phyloP scores from a whole-genome alignment of 2,329 filamentous ascomycete species.

The Ophiosphaerella korrae region DNA sequence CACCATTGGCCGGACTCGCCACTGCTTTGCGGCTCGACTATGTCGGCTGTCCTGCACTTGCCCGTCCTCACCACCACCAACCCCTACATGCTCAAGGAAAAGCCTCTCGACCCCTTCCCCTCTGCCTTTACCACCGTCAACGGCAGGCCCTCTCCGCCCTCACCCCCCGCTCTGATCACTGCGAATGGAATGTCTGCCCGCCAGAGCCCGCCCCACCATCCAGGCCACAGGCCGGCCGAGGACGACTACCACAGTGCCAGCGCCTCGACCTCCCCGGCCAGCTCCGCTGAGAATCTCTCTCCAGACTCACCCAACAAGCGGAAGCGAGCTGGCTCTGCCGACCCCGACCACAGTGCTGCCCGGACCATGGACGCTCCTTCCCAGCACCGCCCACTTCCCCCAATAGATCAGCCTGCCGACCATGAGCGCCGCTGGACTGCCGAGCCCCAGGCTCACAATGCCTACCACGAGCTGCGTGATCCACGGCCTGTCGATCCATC shows the following conservation, averaged over 20 bases:
- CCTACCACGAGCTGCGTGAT: constrained; percentile 34
- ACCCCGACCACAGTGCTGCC: constrained; percentile 45
- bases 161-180: constrained; percentile 22
- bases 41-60: constrained; percentile 44
- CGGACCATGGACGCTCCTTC: constrained; percentile 25
- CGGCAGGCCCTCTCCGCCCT: constrained; percentile 33
- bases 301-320: constrained; percentile 55
- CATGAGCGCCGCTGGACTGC: constrained; percentile 37
- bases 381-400: constrained; percentile 31
- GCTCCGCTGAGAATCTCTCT: constrained; percentile 26
- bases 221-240: constrained; percentile 24
- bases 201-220: not conserved
- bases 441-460: constrained; percentile 29
- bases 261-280: constrained; percentile 27
- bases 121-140: constrained; percentile 47
- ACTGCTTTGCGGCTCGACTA: constrained; percentile 11
- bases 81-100: constrained; percentile 39
- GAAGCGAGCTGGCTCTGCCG: constrained; percentile 70
- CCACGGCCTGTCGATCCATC: constrained; percentile 25
- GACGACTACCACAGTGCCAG: constrained; percentile 26
- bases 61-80: constrained; percentile 30
- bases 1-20: constrained; percentile 32
- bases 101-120: constrained; percentile 26
- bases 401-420: constrained; percentile 31
- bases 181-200: constrained; percentile 3